Conservation (phyloP, 2,329 filamentous ascomycete genomes). For the Arthrobotrys sphaeroides region DNA sequence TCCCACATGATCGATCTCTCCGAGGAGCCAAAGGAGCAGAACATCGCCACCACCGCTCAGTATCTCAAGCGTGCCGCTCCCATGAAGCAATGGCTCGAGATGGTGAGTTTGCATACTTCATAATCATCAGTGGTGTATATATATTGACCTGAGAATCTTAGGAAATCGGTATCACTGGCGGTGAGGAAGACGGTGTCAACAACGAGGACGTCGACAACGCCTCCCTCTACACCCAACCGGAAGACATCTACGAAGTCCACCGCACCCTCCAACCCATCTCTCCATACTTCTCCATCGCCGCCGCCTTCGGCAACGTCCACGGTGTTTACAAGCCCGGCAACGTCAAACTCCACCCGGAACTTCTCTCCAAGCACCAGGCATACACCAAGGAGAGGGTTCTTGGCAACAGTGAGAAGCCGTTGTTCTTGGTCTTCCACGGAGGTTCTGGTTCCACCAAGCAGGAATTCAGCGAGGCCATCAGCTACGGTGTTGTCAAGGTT, state of each 20-base stretch:
- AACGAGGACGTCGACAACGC: slow-evolving; percentile 98
- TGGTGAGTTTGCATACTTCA: slow-evolving; percentile 70
- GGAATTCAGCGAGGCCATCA: slow-evolving; percentile 89
- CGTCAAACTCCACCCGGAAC: slow-evolving; percentile 94
- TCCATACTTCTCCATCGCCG: slow-evolving; percentile 96
- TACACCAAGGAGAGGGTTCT: slow-evolving; percentile 84
- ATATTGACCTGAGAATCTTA: slow-evolving; percentile 57
- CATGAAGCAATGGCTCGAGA: slow-evolving; percentile 99
- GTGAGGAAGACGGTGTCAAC: slow-evolving; percentile 98
- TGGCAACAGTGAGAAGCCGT: slow-evolving; percentile 81
- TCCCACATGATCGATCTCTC: slow-evolving; percentile 99
- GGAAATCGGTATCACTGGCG: slow-evolving; percentile 93
- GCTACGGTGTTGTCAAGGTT: slow-evolving; percentile 97
- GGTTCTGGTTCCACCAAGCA: slow-evolving; percentile 90
- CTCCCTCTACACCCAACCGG: slow-evolving; percentile 95
- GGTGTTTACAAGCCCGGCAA: slow-evolving; percentile 99
- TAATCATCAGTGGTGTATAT: neutral
- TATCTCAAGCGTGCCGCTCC: slow-evolving; percentile 94
- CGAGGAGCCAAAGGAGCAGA: slow-evolving; percentile 88
- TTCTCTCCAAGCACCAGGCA: slow-evolving; percentile 94
- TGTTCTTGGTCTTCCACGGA: slow-evolving; percentile 99
- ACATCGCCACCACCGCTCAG: slow-evolving; percentile 88
- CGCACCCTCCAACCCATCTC: slow-evolving; percentile 84
- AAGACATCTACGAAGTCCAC: slow-evolving; percentile 93
- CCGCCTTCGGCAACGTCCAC: slow-evolving; percentile 98